phyloP scores from a whole-genome alignment of 2,329 filamentous ascomycete genomes.

The Chaetomium strumarium region DNA sequence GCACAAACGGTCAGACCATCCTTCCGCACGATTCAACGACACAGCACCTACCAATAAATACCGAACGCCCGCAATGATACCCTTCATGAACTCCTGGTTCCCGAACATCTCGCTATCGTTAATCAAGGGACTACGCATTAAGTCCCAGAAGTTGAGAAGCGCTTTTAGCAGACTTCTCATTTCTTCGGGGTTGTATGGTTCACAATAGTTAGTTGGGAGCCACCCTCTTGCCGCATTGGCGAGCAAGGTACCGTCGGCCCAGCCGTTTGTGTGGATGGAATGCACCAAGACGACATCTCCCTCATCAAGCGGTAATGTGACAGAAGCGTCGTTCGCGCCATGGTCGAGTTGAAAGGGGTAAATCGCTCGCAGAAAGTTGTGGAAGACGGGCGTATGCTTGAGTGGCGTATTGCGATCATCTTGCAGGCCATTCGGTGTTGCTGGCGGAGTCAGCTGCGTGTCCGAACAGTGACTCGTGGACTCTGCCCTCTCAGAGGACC shows the following conservation, averaged over 20 bases:
- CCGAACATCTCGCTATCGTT: conserved; percentile 74
- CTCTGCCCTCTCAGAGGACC: conserved; percentile 21
- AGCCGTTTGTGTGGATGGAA: conserved; percentile 95
- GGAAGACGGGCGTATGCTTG: conserved; percentile 60
- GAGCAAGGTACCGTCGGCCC: conserved; percentile 91
- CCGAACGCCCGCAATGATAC: conserved; percentile 87
- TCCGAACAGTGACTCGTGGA: conserved; percentile 37
- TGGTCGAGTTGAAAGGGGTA: conserved; percentile 83
- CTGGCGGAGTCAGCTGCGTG: conserved; percentile 68
- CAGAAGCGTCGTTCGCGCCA: conserved; percentile 72
- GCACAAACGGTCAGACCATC: conserved; percentile 19
- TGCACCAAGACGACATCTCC: conserved; percentile 92
- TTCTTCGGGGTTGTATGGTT: conserved; percentile 83
- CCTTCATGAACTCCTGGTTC: conserved; percentile 90
- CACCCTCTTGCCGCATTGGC: conserved; percentile 83
- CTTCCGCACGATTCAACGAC: no score
- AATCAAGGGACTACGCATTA: conserved; percentile 70
- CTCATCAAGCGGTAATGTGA: conserved; percentile 81
- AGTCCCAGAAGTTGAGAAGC: conserved; percentile 86
- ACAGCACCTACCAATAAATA: conserved; percentile 68
- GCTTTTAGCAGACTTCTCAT: conserved; percentile 82
- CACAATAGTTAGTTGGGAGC: conserved; percentile 98
- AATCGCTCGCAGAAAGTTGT: conserved; percentile 91
- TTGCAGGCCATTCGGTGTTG: conserved; percentile 64
- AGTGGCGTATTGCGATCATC: conserved; percentile 46